A percentile compares a stretch with the other conserved stretches of the same genome.
Evolutionary conservation across 1,284 basidiomycete species (phyloP).

Genomic region (Porodaedalea pini): DNA sequence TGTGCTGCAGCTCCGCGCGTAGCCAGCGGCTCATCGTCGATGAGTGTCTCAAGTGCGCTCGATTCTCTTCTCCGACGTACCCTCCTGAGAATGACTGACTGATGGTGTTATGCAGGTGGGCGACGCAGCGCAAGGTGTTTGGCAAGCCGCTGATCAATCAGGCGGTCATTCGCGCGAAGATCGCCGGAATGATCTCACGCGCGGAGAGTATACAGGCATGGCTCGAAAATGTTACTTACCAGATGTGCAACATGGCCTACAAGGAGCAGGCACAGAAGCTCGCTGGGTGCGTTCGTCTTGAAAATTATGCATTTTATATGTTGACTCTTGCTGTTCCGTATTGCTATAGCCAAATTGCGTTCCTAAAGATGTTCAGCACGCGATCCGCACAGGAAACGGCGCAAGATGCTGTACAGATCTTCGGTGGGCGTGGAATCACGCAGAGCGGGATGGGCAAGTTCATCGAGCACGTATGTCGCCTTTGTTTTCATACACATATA

Average conservation of each 20-base stretch:
- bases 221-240: constrained; percentile 87
- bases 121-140: constrained; percentile 77
- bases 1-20: constrained; percentile 60
- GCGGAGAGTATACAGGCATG: constrained; percentile 79
- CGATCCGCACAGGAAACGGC: constrained; percentile 69
- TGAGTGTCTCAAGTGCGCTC: constrained; percentile 62
- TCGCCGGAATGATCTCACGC: constrained; percentile 84
- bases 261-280: constrained; percentile 40
- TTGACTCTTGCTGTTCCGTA: not conserved
- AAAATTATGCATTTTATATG: not conserved
- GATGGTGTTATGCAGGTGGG: constrained; percentile 48
- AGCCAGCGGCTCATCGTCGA: constrained; percentile 58
- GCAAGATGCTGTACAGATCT: constrained; percentile 76
- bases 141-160: constrained; percentile 81
- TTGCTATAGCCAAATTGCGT: constrained; percentile 61
- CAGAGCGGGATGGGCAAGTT: constrained; percentile 67
- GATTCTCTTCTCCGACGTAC: not conserved
- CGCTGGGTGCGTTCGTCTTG: constrained; percentile 32
- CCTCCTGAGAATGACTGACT: not conserved
- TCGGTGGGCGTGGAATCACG: constrained; percentile 78
- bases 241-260: constrained; percentile 85
- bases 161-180: constrained; percentile 80
- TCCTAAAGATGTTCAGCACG: constrained; percentile 75
- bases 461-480: constrained; percentile 53
- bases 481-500: constrained; percentile 14